Base-by-base conservation (phyloP, 164 flowering plant species). In the Aristolochia californica region DNA sequence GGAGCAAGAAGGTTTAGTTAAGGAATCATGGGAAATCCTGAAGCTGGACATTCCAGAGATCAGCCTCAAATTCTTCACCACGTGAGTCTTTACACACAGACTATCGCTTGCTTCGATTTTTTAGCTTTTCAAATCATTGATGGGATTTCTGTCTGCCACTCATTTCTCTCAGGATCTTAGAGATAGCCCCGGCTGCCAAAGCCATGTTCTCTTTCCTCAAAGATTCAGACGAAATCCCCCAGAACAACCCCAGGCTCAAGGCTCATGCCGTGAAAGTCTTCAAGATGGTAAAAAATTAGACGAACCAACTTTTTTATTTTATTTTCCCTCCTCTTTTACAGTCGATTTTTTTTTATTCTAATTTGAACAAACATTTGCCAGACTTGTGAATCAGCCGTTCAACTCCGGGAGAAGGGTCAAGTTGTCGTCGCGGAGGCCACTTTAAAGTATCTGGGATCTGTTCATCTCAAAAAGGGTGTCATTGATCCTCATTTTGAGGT, bases 101-200 rank as follows among this genome's bases (percentile, higher is more conserved):
- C 40, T 34, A 8, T 34, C 10, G 10, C 40, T 34, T 34, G 40
- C 40, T 34, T 34, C 3, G 2, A 2, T 28, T 28, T 2, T 28
- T 28, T 2, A 2, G 2, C 2, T 7, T 28, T n/a, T n/a, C n/a
- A n/a, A 28, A 28, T 28, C 7, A 28, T 28, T 28, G 30, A 28
- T 28, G 30, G 30, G 30, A 24, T 12, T 54, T 17, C 16, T 23
- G 50, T 18, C 22, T 16, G 16, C 5, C 5, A 4, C 17, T 17
- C n/a, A 45, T 10, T 27, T n/a, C 23, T 7, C 7, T 14, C 45
- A 86, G 94, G 67, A 77, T 86, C 22, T 65, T 86, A 13, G 94
- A 83, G 80, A 82, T 83, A 0, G 94, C 87, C 20, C 90, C 90
- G 15, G 80, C 79, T 7, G 85, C 83, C 2, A 83, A 86, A 66